Base-by-base conservation (phyloP, 1,284 basidiomycete species). In the Bjerkandera adusta region DNA sequence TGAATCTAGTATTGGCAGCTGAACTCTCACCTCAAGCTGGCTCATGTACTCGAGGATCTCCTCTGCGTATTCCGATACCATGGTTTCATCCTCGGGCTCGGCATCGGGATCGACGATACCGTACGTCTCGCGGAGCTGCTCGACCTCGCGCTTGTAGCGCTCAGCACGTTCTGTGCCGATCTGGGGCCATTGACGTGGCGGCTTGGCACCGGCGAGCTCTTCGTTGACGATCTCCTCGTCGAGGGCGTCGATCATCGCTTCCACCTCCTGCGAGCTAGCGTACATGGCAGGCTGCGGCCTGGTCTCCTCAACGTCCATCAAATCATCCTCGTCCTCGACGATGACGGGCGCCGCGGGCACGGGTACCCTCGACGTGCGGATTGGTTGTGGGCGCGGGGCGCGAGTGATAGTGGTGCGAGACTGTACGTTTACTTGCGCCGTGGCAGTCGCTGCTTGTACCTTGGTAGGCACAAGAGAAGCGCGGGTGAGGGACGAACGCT, bases 21-120 rank as follows among this genome's bases (percentile, higher is more conserved):
- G 21, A 24, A 41, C 15, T 68, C 77, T 26, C 51, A 93, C 91
- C 79, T 97, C 93, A 42, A 97, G 80, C 47, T 89, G 79, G 52
- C 76, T 76, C 97, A 99, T 99, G 70, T 99, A 98, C 51, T 81
- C 77, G 61, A 99, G 99, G 63, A 99, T 99, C 51, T 99, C 96
- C 24, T 95, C 91, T 21, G 94, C 81, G 64, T 99, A 99, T 68
- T 99, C 97, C 37, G 94, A 93, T 18, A 97, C 94, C 96, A 99
- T 97, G 8, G 92, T 93, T 21, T 89, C 89, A 69, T 99, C 97
- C 57, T 83, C 84, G 61, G 86, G 77, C 62, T 97, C 94, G 20
- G 89, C 74, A 46, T 90, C 84, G 52, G 93, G 90, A 36, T 84
- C 75, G n/a, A n/a, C n/a, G n/a, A n/a, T n/a, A n/a, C n/a, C n/a